Base-by-base conservation (phyloP, 805 yeast species). In the Maudiozyma bulderi region DNA sequence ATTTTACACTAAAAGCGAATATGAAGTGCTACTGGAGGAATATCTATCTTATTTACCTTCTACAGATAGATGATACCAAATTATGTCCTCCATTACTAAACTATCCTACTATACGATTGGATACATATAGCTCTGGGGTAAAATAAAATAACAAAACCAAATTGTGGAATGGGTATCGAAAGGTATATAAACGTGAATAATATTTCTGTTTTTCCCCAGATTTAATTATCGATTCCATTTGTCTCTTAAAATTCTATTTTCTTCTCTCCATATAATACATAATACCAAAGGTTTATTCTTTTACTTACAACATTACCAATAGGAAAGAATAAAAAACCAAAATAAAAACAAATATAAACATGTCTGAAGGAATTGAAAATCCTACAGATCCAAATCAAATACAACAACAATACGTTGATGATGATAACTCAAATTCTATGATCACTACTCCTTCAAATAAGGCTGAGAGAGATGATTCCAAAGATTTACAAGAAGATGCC, bases 231-330 rank as follows among this genome's bases (percentile, higher is more conserved):
- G n/a, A n/a, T 34, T 34, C 13, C 13, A 6, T 34, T 34, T 10
- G 11, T 34, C 13, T 34, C 11, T 10, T 9, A 11, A 34, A n/a
- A n/a, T n/a, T n/a, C n/a, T n/a, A n/a, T n/a, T n/a, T n/a, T 34
- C 11, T 34, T 34, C 13, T 34, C 5, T 34, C 13, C 13, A 34
- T 34, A 10, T 4, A 6, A 31, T 31, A 7, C 34, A 34, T 34
- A 9, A 5, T 34, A 11, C 9, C 6, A 9, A 7, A 34, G 9
- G 13, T 34, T 34, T 34, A 34, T 34, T 9, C 11, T 34, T n/a
- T 34, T 68, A 73, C 47, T 37, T 37, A 44, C 29, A 82, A 74
- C 65, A 88, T 86, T 66, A 80, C 86, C 51, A 76, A 77, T 55
- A 34, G 13, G 37, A 34, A 34, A 34, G 5, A 34, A 10, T 10